These are phyloP conservation scores for Saccharomycopsis fodiens DNA, from an alignment of 805 yeast species.

Conservation along the genomic window DNA sequence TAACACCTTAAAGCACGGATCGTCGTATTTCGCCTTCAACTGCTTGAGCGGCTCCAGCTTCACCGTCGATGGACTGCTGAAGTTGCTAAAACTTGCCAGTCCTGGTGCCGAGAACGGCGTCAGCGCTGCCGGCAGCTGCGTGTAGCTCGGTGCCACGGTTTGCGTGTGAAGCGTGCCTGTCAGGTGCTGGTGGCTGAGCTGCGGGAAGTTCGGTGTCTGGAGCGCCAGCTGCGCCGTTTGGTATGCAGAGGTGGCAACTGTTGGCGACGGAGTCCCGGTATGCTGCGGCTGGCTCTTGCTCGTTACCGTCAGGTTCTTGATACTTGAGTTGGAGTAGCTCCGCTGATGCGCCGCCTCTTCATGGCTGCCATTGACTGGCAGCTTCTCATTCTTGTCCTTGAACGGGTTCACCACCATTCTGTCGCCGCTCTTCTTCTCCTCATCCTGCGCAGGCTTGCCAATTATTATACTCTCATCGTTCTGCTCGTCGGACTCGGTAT, in stretches of 20 bases:
- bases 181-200: constrained; percentile 6
- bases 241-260: constrained; percentile 10
- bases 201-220: constrained; percentile 17
- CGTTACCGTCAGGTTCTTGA: constrained; percentile 3
- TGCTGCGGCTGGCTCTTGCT: no score
- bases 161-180: constrained; percentile 5
- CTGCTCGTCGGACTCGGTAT: background rate
- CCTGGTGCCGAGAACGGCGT: constrained; percentile 11
- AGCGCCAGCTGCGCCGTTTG: constrained; percentile 18
- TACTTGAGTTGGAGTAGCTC: constrained; percentile 11
- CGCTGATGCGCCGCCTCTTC: constrained; percentile 11
- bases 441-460: background rate
- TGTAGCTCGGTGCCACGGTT: background rate
- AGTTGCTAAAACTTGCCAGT: constrained; percentile 8
- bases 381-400: constrained; percentile 14
- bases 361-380: constrained; percentile 4
- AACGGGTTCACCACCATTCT: constrained; percentile 10
- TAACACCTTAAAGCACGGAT: constrained; percentile 80
- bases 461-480: background rate
- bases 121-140: background rate
- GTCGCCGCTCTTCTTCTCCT: constrained; percentile 8
- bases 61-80: constrained; percentile 7
- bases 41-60: constrained; percentile 23
- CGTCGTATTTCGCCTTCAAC: constrained; percentile 39
- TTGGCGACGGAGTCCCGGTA: constrained; percentile 16